Conservation (phyloP, 495 filamentous ascomycete species). For the Talaromyces nanjingensis region DNA sequence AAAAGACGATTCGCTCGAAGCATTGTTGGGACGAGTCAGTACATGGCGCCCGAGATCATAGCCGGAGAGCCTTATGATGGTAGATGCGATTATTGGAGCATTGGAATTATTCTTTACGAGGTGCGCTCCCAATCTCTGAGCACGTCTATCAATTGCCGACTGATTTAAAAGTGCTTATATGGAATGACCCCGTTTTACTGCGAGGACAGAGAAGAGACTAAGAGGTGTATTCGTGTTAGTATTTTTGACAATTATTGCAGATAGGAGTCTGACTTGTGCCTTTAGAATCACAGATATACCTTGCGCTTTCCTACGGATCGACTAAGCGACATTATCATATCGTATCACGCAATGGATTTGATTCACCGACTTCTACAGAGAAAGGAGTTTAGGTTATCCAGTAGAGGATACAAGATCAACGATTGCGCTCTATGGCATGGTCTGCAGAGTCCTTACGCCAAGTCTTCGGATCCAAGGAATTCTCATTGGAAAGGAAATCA, state of each 20-base stretch:
- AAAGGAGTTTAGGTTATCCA: constrained; percentile 67
- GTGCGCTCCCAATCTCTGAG: constrained; percentile 24
- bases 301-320: constrained; percentile 58
- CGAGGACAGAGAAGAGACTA: constrained; percentile 74
- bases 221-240: constrained; percentile 69
- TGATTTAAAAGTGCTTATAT: constrained; percentile 60
- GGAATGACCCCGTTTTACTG: constrained; percentile 84
- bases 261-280: constrained; percentile 12
- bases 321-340: constrained; percentile 43
- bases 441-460: constrained; percentile 7
- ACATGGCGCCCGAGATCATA: constrained; percentile 94
- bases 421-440: constrained; percentile 29
- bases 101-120: constrained; percentile 88
- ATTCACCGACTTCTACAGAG: constrained; percentile 71
- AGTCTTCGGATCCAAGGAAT: constrained; percentile 18
- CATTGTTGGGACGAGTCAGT: constrained; percentile 93
- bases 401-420: constrained; percentile 59
- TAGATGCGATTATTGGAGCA: constrained; percentile 94
- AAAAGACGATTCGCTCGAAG: constrained; percentile 70
- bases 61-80: constrained; percentile 79
- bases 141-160: background rate
- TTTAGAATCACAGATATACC: constrained; percentile 44
- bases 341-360: constrained; percentile 62
- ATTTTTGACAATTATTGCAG: background rate
- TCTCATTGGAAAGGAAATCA: constrained; percentile 41